Evolutionary conservation across 495 filamentous ascomycete genomes (phyloP).

Genomic region (Achaetomiella virescens): DNA sequence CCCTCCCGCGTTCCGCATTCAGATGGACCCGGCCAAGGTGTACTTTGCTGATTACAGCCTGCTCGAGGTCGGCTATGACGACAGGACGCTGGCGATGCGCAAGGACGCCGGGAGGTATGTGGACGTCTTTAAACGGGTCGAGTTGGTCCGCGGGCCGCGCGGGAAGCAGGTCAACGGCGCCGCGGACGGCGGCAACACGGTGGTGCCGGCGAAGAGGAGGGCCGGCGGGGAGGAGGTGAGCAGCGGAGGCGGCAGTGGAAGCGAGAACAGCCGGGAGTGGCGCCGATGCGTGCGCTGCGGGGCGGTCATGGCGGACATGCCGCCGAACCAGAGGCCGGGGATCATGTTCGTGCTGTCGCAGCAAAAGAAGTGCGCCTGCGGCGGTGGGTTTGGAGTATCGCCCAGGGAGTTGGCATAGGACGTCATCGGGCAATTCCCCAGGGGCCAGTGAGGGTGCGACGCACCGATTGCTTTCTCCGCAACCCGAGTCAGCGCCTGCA

Average conservation of each 20-base stretch:
- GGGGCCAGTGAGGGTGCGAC: no score
- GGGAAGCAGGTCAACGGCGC: neutral
- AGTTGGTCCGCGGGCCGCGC: slow-evolving; percentile 14
- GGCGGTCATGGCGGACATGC: slow-evolving; percentile 57
- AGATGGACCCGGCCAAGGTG: slow-evolving; percentile 40
- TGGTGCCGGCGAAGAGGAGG: neutral
- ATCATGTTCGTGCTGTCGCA: slow-evolving; percentile 47
- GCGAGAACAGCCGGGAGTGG: slow-evolving; percentile 30
- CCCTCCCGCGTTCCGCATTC: slow-evolving; percentile 36
- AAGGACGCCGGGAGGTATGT: slow-evolving; percentile 26
- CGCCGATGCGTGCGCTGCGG: slow-evolving; percentile 56
- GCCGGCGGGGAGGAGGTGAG: neutral
- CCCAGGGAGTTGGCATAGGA: slow-evolving; percentile 15
- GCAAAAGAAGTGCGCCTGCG: slow-evolving; percentile 49
- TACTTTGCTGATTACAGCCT: slow-evolving; percentile 46
- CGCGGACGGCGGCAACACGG: neutral
- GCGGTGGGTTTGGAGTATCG: slow-evolving; percentile 43
- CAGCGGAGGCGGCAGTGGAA: slow-evolving; percentile 5
- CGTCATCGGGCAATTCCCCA: neutral
- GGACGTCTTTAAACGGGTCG: slow-evolving; percentile 39
- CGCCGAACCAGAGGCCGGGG: slow-evolving; percentile 30
- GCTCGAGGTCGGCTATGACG: slow-evolving; percentile 43
- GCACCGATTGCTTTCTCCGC: no score
- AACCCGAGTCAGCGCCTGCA: no score
- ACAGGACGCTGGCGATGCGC: slow-evolving; percentile 20